Base-by-base conservation (phyloP, 2,329 filamentous ascomycete genomes). In the Sporothrix globosa region DNA sequence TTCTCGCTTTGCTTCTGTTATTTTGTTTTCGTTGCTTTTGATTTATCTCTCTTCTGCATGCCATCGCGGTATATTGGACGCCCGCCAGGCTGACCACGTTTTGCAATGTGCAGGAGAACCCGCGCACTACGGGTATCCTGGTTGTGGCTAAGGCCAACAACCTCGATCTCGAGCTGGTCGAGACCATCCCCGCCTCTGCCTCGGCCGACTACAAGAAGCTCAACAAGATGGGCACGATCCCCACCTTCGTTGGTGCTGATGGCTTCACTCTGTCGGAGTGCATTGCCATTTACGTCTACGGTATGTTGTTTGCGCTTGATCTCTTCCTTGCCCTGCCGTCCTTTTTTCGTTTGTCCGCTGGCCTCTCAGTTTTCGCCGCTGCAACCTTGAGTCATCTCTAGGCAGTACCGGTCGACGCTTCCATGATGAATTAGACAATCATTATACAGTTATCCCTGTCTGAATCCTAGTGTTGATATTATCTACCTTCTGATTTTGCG, bases 381-480 rank as follows among this genome's bases (percentile, higher is more conserved):
- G 63, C 44, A 52, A 27, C 41, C 30, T 46, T 41, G n/a, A 17
- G 50, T 21, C 30, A 27, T 44, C 46, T 13, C 30, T 5, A 24
- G 13, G 13, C 44, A 48, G 34, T 10, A 17, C 17, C 27, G 21
- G 19, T 21, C 24, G 24, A 53, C 56, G 46, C 69, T 41, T 61
- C 6, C 5, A 83, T 89, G 87, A 93, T 92, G 92, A 95, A 88
- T 76, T 83, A 86, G 90, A 91, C 84, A 86, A 86, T 66, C 46
- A 66, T 84, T 86, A 88, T 86, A 90, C 91, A 96, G 93, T 97
- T 97, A 97, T 97, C 93, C 95, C 95, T 97, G 92, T 92, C 95
- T 96, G 92, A 97, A 96, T 80, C 72, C 72, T 73, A 75, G 82
- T 97, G 94, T 97, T 93, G 94, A 97, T 88, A 88, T 86, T 82